Conservation (phyloP, 202 grass and related monocot species). For the Eragrostis tef region DNA sequence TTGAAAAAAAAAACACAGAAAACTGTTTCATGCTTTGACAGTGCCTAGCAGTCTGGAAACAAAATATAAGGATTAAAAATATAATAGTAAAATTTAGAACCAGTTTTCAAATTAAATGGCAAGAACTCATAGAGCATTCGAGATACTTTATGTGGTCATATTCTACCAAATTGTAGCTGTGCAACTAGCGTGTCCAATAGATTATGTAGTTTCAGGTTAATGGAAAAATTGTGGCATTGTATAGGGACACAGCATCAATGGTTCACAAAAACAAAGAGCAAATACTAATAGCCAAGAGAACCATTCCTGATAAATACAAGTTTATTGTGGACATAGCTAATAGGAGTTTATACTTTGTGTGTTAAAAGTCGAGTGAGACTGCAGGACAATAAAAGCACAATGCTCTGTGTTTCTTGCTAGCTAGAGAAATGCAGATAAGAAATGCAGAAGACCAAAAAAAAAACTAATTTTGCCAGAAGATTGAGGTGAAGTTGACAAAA, state of each 20-base stretch:
- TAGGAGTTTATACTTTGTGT: neutral
- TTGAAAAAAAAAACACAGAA: neutral
- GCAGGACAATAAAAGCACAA: slow-evolving; percentile 7
- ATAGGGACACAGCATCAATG: neutral
- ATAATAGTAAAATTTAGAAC: neutral
- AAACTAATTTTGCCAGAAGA: slow-evolving; percentile 5
- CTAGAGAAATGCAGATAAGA: neutral
- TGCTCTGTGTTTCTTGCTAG: neutral
- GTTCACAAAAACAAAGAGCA: neutral
- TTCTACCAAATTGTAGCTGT: neutral
- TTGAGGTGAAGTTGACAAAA: slow-evolving; percentile 25
- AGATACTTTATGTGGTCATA: neutral
- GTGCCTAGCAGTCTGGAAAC: neutral
- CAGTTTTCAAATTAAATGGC: neutral
- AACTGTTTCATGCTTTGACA: neutral
- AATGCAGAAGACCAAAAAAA: neutral
- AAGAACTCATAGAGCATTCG: neutral
- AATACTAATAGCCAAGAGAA: neutral
- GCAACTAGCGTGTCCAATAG: neutral
- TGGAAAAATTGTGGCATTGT: neutral
- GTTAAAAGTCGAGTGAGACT: neutral
- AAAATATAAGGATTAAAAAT: neutral
- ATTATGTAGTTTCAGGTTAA: neutral
- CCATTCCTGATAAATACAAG: slow-evolving; percentile 3
- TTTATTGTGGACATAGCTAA: neutral